Percentiles rank a stretch among this genome's conserved stretches.
These are phyloP conservation scores for Yarrowia alimentaria DNA, from an alignment of 805 yeast genomes.

Conservation along the genomic window DNA sequence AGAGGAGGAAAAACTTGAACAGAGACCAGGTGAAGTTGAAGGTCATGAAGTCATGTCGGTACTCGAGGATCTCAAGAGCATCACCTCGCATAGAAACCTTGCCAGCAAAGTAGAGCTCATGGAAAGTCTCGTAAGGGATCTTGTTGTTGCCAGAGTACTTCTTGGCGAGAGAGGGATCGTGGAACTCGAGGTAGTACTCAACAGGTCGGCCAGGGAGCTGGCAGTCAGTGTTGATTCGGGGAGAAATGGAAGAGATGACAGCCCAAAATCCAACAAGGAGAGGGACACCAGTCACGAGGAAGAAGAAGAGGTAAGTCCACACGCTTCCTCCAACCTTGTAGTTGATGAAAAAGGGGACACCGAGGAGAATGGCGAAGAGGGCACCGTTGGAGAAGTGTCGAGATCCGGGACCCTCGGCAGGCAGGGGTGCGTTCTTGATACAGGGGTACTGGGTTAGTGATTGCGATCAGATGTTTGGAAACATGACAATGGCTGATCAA, in stretches of 20 bases:
- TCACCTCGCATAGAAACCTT: constrained; percentile 88
- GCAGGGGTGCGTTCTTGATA: constrained; percentile 80
- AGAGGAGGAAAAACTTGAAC: constrained; percentile 76
- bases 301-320: constrained; percentile 62
- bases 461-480: too few relatives aligned
- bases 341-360: constrained; percentile 62
- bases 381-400: constrained; percentile 66
- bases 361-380: constrained; percentile 49
- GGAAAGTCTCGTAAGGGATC: constrained; percentile 91
- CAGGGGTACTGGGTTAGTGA: constrained; percentile 49
- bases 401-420: constrained; percentile 90
- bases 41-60: constrained; percentile 86
- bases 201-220: constrained; percentile 73
- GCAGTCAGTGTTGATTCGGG: constrained; percentile 76
- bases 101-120: constrained; percentile 77
- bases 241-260: constrained; percentile 68
- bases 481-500: too few relatives aligned
- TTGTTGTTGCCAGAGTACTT: constrained; percentile 72
- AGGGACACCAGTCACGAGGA: constrained; percentile 59
- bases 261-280: constrained; percentile 83
- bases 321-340: constrained; percentile 65
- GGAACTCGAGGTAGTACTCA: constrained; percentile 77
- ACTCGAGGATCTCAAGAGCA: constrained; percentile 76
- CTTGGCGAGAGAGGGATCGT: constrained; percentile 62
- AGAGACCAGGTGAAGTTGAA: constrained; percentile 74